Conservation (phyloP, 345 rosid genomes). For the Acer yangbiense region DNA sequence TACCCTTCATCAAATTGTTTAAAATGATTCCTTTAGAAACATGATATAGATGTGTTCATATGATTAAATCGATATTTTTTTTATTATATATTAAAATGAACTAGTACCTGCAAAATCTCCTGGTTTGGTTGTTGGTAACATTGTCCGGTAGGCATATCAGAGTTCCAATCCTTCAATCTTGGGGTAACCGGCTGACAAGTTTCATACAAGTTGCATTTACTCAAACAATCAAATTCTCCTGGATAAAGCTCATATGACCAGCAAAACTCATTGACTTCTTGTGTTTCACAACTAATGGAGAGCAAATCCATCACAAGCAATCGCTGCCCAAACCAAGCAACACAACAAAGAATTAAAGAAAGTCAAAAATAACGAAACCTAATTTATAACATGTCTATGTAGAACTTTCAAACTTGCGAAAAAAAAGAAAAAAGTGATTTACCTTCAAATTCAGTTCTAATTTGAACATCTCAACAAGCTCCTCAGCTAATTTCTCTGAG, state of each 20-base stretch:
- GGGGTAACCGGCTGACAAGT: constrained; percentile 48
- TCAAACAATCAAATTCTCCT: constrained; percentile 69
- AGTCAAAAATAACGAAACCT: constrained; percentile 6
- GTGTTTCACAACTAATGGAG: constrained; percentile 48
- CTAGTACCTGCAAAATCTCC: constrained; percentile 63
- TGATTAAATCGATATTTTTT: background rate
- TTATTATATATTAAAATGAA: constrained; percentile 3
- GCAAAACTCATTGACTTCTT: constrained; percentile 32
- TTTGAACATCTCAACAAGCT: constrained; percentile 75
- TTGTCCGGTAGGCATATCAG: constrained; percentile 32
- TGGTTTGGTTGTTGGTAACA: constrained; percentile 40
- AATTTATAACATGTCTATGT: background rate
- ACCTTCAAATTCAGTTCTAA: constrained; percentile 81
- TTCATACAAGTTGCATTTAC: constrained; percentile 54
- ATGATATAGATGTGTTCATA: background rate
- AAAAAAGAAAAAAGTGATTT: background rate
- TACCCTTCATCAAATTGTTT: background rate
- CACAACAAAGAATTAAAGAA: constrained; percentile 13
- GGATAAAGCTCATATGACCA: constrained; percentile 79
- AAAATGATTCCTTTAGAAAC: background rate
- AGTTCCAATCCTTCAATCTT: constrained; percentile 40
- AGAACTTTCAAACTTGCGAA: constrained; percentile 1
- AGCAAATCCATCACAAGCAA: constrained; percentile 58
- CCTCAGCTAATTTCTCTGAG: constrained; percentile 74
- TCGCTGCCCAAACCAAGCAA: constrained; percentile 46